A percentile compares a stretch with the other conserved stretches of the same genome.
phyloP scores from a whole-genome alignment of 768 basidiomycete species.

The Mrakia gelida region DNA sequence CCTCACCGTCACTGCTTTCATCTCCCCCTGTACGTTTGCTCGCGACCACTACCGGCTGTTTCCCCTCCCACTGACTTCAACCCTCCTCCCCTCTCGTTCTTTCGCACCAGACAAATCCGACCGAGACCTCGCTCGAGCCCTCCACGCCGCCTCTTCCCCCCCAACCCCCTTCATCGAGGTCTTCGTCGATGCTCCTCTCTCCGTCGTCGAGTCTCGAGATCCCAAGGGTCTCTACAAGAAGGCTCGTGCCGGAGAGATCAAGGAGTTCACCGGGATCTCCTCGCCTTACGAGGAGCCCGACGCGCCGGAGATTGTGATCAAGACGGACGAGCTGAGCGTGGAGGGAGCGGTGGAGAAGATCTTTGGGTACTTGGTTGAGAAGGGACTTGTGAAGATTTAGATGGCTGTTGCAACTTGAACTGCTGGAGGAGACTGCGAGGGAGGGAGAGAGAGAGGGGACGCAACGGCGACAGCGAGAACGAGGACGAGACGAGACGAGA shows the following conservation, averaged over 20 bases:
- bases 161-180: slow-evolving; percentile 83
- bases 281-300: slow-evolving; percentile 86
- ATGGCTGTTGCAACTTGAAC: too few species aligned
- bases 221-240: slow-evolving; percentile 98
- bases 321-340: slow-evolving; percentile 74
- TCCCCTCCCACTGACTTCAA: too few species aligned
- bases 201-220: slow-evolving; percentile 83
- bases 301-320: slow-evolving; percentile 84
- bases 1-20: slow-evolving; percentile 89
- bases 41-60: background rate
- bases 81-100: background rate
- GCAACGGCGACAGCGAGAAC: too few species aligned
- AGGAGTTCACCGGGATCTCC: slow-evolving; percentile 97
- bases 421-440: too few species aligned
- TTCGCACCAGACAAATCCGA: slow-evolving; percentile 58
- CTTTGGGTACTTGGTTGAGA: slow-evolving; percentile 66
- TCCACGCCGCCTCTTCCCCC: slow-evolving; percentile 64
- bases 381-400: slow-evolving; percentile 45
- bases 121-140: slow-evolving; percentile 70
- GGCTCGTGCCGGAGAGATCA: slow-evolving; percentile 90
- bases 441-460: too few species aligned
- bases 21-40: slow-evolving; percentile 65
- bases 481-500: too few species aligned
- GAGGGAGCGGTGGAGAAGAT: slow-evolving; percentile 72
- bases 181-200: slow-evolving; percentile 85